Evolutionary conservation across 2,329 filamentous ascomycete genomes (phyloP), one percentile per base, ranked within the genome.

Genomic region (Paecilomyces niveus): DNA sequence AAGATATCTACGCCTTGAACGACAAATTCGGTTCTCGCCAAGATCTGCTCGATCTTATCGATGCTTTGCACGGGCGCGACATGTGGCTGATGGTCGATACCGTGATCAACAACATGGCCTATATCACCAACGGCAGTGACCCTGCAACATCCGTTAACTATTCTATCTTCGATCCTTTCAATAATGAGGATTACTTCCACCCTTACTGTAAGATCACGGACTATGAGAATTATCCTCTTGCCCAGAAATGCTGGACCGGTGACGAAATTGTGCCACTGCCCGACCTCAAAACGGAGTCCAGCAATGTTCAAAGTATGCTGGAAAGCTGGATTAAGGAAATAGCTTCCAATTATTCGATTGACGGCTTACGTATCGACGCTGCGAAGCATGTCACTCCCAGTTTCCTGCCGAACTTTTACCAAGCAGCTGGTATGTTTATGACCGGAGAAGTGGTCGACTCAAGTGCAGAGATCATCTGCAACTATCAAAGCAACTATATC

Each of bases 51-150:
- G 76, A 74, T 53, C 66, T 83, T 9, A 76, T 75, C 39, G 68
- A 66, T 31, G 75, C 77, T 8, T 66, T 81, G 10, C 80, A 82
- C 64, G 62, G 61, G 13, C 73, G 68, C 62, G 78, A 73, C 59
- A 82, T 78, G 79, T 81, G 78, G 61, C 63, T 83, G 10, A 81
- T 82, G 80, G 73, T 81, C 53, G 80, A 83, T 61, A 74, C 80
- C 1, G 80, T 82, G 9, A 75, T 79, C 45, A 82, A 82, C 65
- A 78, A 82, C 58, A 74, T 78, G 72, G 76, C 68, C 7, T 72
- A 65, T 11, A 66, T 70, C 8, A 69, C 66, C 4, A 65, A 71
- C 55, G 66, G 65, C 10, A 62, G 63, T 26, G 55, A 68, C 45
- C 68, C 69, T 0, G 63, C 63, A 18, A 67, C 61, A 1, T 55